Evolutionary conservation across 805 yeast species (phyloP), one percentile per base, ranked within the genome.

Genomic region (Starmera amethionina): DNA sequence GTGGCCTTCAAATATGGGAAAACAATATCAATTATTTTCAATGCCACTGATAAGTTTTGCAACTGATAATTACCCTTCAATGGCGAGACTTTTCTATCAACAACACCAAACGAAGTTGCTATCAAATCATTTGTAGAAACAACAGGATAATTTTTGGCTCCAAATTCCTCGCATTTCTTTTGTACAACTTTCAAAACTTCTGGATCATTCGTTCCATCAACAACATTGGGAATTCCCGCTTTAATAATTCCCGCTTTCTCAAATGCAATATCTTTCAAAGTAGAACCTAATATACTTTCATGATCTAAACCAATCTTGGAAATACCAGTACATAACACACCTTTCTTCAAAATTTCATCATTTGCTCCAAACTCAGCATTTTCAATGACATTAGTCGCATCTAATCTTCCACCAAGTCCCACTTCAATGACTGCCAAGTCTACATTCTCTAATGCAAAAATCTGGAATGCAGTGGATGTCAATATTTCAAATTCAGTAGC

Each of bases 241-340:
- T 84, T 83, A 40, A 88, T 73, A 8, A 90, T 89, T 0, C 98
- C 98, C 0, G 93, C 94, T 58, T 90, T 90, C 50, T 86, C 82
- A 16, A 35, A 36, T 0, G 96, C 95, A 16, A 90, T 88, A 37
- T 75, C 72, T 2, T 52, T 49, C 11, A 88, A 50, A 0, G 82
- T 75, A 30, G 67, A 52, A 0, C 98, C 98, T 32, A 90, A 60
- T 33, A 89, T 68, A 9, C 65, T 62, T 50, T 86, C 87, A 58
- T 90, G 98, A 54, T 90, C 98, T 41, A 86, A 52, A 1, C 90
- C 93, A 18, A 90, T 80, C 54, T 86, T 85, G 5, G 96, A 78
- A 34, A 93, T 81, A 1, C 82, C 95, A 8, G 88, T 74, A 7
- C 70, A 75, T 31, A 82, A 40, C 28, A 77, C 77, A 13, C 76